Percentiles rank a stretch among this genome's conserved stretches.
These are phyloP conservation scores for Aspergillus aculeatinus DNA, from an alignment of 2,329 filamentous ascomycete genomes.

Conservation along the genomic window DNA sequence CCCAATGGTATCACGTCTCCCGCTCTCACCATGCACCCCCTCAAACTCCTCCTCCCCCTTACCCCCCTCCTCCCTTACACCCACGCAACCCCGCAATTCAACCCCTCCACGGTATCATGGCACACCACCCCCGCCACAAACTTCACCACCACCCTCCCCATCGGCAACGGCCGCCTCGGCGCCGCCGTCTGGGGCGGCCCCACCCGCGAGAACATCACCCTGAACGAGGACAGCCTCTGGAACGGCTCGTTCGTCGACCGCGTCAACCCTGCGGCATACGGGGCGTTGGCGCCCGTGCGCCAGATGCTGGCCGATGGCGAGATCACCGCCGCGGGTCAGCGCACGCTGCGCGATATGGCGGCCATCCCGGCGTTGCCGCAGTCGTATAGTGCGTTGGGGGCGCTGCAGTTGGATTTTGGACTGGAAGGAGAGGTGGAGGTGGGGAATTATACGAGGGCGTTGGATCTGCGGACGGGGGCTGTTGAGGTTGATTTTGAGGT, in stretches of 20 bases:
- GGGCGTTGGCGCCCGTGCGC: not conserved
- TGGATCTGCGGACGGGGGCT: conserved; percentile 10
- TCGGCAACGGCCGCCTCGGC: conserved; percentile 22
- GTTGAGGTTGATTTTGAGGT: conserved; percentile 9
- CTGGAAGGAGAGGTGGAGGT: not conserved
- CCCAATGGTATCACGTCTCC: too few species aligned
- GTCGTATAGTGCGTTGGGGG: conserved; percentile 15
- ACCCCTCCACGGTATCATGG: conserved; percentile 6
- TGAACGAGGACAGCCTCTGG: conserved; percentile 26
- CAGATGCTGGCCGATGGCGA: conserved; percentile 10
- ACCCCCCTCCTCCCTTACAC: too few species aligned
- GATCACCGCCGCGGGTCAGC: conserved; percentile 7
- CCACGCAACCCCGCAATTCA: too few species aligned
- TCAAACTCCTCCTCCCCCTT: not conserved
- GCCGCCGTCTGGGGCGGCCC: conserved; percentile 18
- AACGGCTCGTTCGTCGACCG: conserved; percentile 19
- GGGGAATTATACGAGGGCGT: conserved; percentile 8
- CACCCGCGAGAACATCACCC: conserved; percentile 14
- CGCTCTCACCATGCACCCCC: not conserved
- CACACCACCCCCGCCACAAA: conserved; percentile 17
- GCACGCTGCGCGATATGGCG: conserved; percentile 8
- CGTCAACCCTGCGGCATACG: conserved; percentile 9
- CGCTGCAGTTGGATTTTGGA: conserved; percentile 10
- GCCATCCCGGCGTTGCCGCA: conserved; percentile 7
- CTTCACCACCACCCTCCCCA: conserved; percentile 19